Conservation (phyloP, 2,329 filamentous ascomycete genomes). For the Daldinia sp. region DNA sequence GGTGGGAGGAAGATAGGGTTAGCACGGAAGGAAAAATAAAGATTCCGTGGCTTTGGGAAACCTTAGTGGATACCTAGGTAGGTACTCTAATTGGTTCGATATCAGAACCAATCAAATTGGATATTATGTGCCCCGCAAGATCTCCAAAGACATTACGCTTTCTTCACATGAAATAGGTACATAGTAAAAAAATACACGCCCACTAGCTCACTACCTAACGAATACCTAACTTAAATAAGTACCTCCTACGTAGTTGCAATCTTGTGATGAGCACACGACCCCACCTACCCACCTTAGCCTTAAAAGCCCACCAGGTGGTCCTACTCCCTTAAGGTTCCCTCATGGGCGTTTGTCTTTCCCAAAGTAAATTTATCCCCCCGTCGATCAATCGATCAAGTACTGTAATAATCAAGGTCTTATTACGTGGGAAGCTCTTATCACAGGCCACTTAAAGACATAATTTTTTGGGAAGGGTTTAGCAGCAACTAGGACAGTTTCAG, state of each 20-base stretch:
- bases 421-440: conserved; percentile 25
- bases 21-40: conserved; percentile 44
- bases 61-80: background rate
- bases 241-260: background rate
- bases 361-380: conserved; percentile 4
- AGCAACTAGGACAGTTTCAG: conserved; percentile 6
- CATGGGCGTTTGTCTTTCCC: background rate
- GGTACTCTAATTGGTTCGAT: conserved; percentile 25
- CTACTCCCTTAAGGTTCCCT: background rate
- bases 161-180: too few relatives aligned
- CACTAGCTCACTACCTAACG: too few relatives aligned
- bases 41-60: conserved; percentile 34
- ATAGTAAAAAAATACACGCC: too few relatives aligned
- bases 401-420: conserved; percentile 13
- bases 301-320: conserved; percentile 8
- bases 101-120: conserved; percentile 36
- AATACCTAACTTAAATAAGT: too few relatives aligned
- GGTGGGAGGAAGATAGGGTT: conserved; percentile 46
- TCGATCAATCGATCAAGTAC: background rate
- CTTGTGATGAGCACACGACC: conserved; percentile 19
- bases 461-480: conserved; percentile 7
- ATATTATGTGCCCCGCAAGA: conserved; percentile 25
- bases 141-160: background rate
- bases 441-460: background rate
- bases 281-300: conserved; percentile 25